phyloP scores from a whole-genome alignment of 2,329 filamentous ascomycete species.

The Neoarthrinium moseri region DNA sequence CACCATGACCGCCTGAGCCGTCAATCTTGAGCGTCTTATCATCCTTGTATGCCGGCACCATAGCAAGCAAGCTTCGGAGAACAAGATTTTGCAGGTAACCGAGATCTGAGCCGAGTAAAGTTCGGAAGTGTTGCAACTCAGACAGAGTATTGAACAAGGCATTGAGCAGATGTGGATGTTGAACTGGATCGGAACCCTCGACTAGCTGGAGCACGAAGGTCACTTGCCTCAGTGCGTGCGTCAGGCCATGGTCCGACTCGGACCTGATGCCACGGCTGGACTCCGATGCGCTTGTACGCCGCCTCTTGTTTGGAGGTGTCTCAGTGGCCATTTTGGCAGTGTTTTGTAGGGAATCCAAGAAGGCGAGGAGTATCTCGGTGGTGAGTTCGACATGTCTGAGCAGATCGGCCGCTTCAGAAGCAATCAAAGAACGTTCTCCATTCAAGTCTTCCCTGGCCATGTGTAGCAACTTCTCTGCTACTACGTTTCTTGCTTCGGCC shows the following conservation, averaged over 20 bases:
- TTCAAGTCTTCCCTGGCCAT: conserved; percentile 48
- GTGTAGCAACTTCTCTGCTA: conserved; percentile 63
- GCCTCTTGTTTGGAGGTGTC: conserved; percentile 71
- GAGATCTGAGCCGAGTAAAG: conserved; percentile 78
- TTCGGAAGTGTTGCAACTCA: conserved; percentile 81
- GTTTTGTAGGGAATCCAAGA: conserved; percentile 73
- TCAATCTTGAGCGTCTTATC: conserved; percentile 66
- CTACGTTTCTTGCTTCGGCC: conserved; percentile 55
- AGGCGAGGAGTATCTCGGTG: conserved; percentile 67
- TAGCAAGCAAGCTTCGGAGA: conserved; percentile 76
- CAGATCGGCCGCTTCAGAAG: conserved; percentile 67
- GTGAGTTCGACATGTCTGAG: conserved; percentile 72
- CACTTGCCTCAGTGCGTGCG: conserved; percentile 66
- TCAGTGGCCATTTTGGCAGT: conserved; percentile 71
- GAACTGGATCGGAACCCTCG: conserved; percentile 73
- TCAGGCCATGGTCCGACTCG: not conserved
- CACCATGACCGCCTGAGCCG: conserved; percentile 76
- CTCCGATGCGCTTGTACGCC: conserved; percentile 62
- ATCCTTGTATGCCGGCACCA: conserved; percentile 74
- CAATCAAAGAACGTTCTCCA: conserved; percentile 37
- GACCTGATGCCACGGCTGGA: conserved; percentile 51
- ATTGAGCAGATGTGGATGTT: conserved; percentile 74
- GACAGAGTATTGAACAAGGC: conserved; percentile 82
- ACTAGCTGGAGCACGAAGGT: conserved; percentile 88
- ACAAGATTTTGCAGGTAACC: conserved; percentile 88